phyloP scores from a whole-genome alignment of 1,284 basidiomycete genomes.

The Melampsora americana region DNA sequence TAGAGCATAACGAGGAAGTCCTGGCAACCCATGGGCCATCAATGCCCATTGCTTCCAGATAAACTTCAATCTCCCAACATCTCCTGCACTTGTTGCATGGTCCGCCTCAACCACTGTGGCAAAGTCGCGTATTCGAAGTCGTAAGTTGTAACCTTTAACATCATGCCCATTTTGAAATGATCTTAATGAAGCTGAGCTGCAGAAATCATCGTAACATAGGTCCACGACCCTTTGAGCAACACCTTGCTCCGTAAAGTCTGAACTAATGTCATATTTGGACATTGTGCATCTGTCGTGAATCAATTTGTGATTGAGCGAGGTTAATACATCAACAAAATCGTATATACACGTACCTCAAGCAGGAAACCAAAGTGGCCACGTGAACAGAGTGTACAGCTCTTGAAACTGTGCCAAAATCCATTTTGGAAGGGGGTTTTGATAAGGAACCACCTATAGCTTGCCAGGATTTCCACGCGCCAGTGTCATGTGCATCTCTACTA shows the following conservation, averaged over 20 bases:
- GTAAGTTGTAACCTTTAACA: background rate
- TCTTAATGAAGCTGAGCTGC: background rate
- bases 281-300: background rate
- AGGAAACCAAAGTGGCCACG: slow-evolving; percentile 3
- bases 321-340: background rate
- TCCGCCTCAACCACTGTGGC: slow-evolving; percentile 9
- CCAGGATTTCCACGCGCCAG: slow-evolving; percentile 5
- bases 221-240: slow-evolving; percentile 7
- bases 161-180: background rate
- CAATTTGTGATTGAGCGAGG: too few relatives aligned
- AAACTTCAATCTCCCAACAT: background rate
- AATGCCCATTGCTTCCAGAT: slow-evolving; percentile 19
- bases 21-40: slow-evolving; percentile 22
- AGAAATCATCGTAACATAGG: background rate
- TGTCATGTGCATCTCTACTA: background rate
- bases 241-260: background rate
- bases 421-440: background rate
- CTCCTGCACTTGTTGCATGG: slow-evolving; percentile 1
- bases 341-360: background rate
- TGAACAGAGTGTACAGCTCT: slow-evolving; percentile 17
- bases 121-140: slow-evolving; percentile 1
- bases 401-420: slow-evolving; percentile 1
- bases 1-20: slow-evolving; percentile 12
- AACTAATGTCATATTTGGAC: background rate
- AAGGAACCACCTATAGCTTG: background rate